A percentile compares a stretch with the other conserved stretches of the same genome.
These are phyloP conservation scores for Tricholoma flavovirens DNA, from an alignment of 768 basidiomycete genomes.

Conservation along the genomic window DNA sequence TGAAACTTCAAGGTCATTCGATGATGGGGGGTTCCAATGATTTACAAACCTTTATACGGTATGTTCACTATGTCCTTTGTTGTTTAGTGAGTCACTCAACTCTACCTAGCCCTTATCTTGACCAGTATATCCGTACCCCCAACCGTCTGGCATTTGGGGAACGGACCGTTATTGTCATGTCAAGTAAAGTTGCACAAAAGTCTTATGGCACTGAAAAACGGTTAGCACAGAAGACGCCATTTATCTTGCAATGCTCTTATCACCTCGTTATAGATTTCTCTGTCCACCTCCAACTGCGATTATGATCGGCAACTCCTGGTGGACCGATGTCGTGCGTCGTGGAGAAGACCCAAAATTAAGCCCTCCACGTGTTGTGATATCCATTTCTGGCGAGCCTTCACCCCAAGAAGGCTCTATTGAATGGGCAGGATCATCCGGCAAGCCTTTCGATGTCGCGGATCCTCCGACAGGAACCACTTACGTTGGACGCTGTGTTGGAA, in stretches of 20 bases:
- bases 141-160: slow-evolving; percentile 91
- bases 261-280: slow-evolving; percentile 54
- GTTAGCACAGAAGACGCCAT: slow-evolving; percentile 29
- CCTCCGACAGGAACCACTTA: slow-evolving; percentile 81
- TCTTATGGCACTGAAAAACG: slow-evolving; percentile 96
- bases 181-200: slow-evolving; percentile 96
- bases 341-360: slow-evolving; percentile 70
- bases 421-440: slow-evolving; percentile 84
- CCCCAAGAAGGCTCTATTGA: slow-evolving; percentile 82
- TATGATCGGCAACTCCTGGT: slow-evolving; percentile 93
- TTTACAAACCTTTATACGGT: slow-evolving; percentile 79
- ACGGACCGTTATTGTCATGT: slow-evolving; percentile 93
- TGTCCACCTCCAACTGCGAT: slow-evolving; percentile 93
- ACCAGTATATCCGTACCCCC: slow-evolving; percentile 77
- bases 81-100: slow-evolving; percentile 15
- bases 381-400: slow-evolving; percentile 85
- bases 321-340: slow-evolving; percentile 73
- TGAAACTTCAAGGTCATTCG: slow-evolving; percentile 56
- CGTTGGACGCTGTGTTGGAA: slow-evolving; percentile 90
- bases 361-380: slow-evolving; percentile 80
- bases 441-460: slow-evolving; percentile 75
- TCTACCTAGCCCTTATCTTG: slow-evolving; percentile 61
- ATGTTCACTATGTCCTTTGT: slow-evolving; percentile 16
- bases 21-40: slow-evolving; percentile 62
- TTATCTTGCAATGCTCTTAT: slow-evolving; percentile 5